Evolutionary conservation across 164 flowering plant species (phyloP), one percentile per base, ranked within the genome.

Genomic region (Tetrastigma voinierianum): DNA sequence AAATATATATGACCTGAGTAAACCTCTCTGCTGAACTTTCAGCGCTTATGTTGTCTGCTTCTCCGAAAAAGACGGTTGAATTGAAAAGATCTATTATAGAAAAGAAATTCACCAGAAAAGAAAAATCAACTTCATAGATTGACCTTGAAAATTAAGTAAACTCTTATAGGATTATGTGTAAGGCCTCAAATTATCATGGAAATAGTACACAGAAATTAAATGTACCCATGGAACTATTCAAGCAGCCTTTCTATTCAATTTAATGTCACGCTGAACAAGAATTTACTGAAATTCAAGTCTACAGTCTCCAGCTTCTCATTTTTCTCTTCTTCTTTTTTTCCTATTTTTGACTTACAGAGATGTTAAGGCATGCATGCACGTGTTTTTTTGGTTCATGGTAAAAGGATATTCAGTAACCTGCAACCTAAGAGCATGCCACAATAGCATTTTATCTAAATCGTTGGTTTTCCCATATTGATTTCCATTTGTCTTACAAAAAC

Each of bases 81-180:
- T 74, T 66, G 72, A 72, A 73, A 78, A 77, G 62, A 81, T 81
- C 84, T 81, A 78, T 67, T 69, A 57, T 70, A 59, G 45, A 67
- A 74, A 66, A 70, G 60, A 67, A 74, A 52, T 73, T 71, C 72
- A 62, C 61, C 72, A 64, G 64, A 65, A 71, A 75, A 9, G 48
- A 61, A 65, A 69, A 75, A 67, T 75, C 60, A 72, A 75, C 61
- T 60, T 67, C 61, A 62, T 24, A 46, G 24, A 56, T 15, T 15
- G 17, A 14, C 21, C 45, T 23, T 15, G 59, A 24, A 51, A 19
- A 9, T 32, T 51, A 15, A 51, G 44, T 2, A 48, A 44, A 46
- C 21, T 51, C 62, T 25, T 57, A 51, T 10, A 62, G 68, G 25
- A 52, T 46, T 23, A 66, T 21, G 43, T 21, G 44, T 5, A 59